phyloP scores from a whole-genome alignment of 1,284 basidiomycete species.

The Athelia psychrophila region DNA sequence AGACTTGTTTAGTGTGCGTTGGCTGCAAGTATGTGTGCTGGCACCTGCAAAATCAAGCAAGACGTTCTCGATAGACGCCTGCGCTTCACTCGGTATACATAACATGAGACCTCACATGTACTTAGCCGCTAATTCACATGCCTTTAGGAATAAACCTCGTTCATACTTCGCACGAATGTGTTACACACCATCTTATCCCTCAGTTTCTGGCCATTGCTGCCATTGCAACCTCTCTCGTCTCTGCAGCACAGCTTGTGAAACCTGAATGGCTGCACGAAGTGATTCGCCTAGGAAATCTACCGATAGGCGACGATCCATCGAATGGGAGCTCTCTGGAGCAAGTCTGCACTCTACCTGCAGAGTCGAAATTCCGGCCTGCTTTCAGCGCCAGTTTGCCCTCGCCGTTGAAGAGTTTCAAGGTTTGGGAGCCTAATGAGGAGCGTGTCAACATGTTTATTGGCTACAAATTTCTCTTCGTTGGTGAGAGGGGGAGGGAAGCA shows the following conservation, averaged over 20 bases:
- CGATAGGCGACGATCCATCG: conserved; percentile 30
- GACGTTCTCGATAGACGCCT: conserved; percentile 36
- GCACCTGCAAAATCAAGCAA: conserved; percentile 29
- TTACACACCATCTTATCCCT: conserved; percentile 61
- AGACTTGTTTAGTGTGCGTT: conserved; percentile 40
- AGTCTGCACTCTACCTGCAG: conserved; percentile 43
- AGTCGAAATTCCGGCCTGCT: conserved; percentile 53
- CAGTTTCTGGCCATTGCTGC: conserved; percentile 44
- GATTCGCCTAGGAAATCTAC: conserved; percentile 40
- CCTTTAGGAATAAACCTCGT: conserved; percentile 52
- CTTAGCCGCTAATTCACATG: conserved; percentile 2
- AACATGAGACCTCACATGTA: background rate
- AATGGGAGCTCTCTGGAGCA: conserved; percentile 43
- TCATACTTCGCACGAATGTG: conserved; percentile 35
- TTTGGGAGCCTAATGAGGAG: conserved; percentile 66
- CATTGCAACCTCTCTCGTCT: conserved; percentile 54
- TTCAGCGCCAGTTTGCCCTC: conserved; percentile 48
- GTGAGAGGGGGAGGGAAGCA: conserved; percentile 48
- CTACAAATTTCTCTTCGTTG: conserved; percentile 56
- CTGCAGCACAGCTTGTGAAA: conserved; percentile 52
- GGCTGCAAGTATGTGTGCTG: conserved; percentile 53
- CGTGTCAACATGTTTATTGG: conserved; percentile 49
- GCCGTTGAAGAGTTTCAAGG: conserved; percentile 43
- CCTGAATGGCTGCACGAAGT: conserved; percentile 63
- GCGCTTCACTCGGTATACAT: conserved; percentile 52